Conservation (phyloP, 805 yeast species). For the Nakazawaea laoshanensis region DNA sequence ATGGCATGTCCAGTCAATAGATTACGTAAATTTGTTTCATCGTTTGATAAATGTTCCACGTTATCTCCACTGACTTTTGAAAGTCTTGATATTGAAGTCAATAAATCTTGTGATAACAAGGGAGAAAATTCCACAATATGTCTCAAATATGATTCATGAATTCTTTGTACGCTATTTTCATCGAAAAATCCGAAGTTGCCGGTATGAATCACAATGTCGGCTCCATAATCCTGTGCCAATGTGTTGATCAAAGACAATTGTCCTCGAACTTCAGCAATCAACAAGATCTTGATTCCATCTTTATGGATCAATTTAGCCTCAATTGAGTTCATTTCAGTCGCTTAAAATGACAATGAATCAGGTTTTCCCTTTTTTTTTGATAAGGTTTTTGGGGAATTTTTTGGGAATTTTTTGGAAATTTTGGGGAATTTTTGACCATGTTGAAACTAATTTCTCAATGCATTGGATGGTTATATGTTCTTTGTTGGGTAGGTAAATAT, state of each 20-base stretch:
- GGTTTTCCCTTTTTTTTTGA: not conserved
- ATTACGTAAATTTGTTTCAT: slow-evolving; percentile 26
- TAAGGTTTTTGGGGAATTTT: not conserved
- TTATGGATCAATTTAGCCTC: slow-evolving; percentile 16
- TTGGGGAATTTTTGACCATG: not conserved
- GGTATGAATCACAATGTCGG: slow-evolving; percentile 53
- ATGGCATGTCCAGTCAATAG: slow-evolving; percentile 28
- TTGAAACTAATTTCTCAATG: slow-evolving; percentile 2
- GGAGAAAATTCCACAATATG: slow-evolving; percentile 64
- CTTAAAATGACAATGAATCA: too few relatives aligned
- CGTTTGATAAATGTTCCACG: slow-evolving; percentile 28
- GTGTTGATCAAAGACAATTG: slow-evolving; percentile 39
- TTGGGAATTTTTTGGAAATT: not conserved
- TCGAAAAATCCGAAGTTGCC: slow-evolving; percentile 81
- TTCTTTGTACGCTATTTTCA: slow-evolving; percentile 40
- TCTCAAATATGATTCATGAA: slow-evolving; percentile 49
- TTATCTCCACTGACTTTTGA: slow-evolving; percentile 35
- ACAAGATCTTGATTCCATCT: slow-evolving; percentile 29
- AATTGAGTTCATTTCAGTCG: not conserved
- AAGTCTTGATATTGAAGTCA: slow-evolving; percentile 44
- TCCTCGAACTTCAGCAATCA: slow-evolving; percentile 51
- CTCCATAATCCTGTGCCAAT: slow-evolving; percentile 36
- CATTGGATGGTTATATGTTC: slow-evolving; percentile 28
- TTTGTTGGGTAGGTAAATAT: slow-evolving; percentile 23
- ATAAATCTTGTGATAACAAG: slow-evolving; percentile 37